These are phyloP conservation scores for Pythium utonaiense DNA, from an alignment of 352 stramenopile species.

Conservation along the genomic window DNA sequence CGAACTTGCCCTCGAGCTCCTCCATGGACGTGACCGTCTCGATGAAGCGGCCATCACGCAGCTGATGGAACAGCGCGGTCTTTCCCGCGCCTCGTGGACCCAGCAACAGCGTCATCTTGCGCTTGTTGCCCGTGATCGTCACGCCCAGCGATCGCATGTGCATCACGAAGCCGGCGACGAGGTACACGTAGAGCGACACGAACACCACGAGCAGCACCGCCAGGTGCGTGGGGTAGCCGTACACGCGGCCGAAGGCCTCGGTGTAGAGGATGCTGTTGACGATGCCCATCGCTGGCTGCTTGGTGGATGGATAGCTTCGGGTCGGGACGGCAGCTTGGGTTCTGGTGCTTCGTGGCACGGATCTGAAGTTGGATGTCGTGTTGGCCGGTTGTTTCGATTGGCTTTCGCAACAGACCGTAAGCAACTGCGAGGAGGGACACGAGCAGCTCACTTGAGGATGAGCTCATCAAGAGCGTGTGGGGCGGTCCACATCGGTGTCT, in stretches of 20 bases:
- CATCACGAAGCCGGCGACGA: slow-evolving; percentile 55
- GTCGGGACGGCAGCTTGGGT: not conserved
- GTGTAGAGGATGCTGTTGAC: slow-evolving; percentile 32
- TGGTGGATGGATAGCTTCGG: not conserved
- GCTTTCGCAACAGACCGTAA: not conserved
- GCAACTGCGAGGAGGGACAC: not conserved
- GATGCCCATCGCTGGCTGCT: slow-evolving; percentile 15
- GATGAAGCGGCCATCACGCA: slow-evolving; percentile 60
- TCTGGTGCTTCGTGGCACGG: not conserved
- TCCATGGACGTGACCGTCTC: slow-evolving; percentile 88
- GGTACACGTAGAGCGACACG: slow-evolving; percentile 45
- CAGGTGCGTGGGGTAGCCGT: slow-evolving; percentile 55
- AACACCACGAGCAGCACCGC: slow-evolving; percentile 45
- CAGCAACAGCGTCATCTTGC: slow-evolving; percentile 68
- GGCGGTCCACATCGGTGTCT: not conserved
- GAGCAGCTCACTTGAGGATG: not conserved
- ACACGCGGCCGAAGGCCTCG: slow-evolving; percentile 31
- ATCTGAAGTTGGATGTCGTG: not conserved
- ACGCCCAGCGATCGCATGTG: slow-evolving; percentile 66
- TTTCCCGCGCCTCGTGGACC: slow-evolving; percentile 70
- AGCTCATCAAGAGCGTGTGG: slow-evolving; percentile 3
- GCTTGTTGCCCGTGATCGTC: slow-evolving; percentile 62
- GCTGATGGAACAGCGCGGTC: slow-evolving; percentile 78
- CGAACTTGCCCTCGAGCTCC: slow-evolving; percentile 61
- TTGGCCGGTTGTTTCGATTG: not conserved